These are phyloP conservation scores for Didymella segeticola DNA, from an alignment of 2,329 filamentous ascomycete genomes.

Conservation along the genomic window DNA sequence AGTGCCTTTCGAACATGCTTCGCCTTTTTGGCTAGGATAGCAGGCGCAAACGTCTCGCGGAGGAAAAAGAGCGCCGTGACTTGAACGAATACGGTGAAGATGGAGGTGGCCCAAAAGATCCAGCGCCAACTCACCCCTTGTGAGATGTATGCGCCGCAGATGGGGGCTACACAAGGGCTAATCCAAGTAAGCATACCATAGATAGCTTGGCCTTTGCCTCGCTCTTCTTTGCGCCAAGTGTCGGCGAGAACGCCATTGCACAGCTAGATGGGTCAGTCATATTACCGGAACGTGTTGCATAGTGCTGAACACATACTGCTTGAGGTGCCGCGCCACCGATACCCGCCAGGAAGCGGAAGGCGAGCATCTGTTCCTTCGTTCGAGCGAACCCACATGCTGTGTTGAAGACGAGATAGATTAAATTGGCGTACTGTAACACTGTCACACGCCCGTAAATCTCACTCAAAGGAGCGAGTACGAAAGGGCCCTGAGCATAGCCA, in stretches of 20 bases:
- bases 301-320: conserved; percentile 27
- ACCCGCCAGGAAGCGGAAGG: conserved; percentile 45
- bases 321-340: conserved; percentile 44
- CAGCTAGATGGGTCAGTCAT: conserved; percentile 26
- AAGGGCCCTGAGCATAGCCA: conserved; percentile 47
- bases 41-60: conserved; percentile 56
- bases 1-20: conserved; percentile 54
- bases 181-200: conserved; percentile 69
- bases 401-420: conserved; percentile 45
- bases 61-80: conserved; percentile 65
- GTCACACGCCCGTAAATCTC: conserved; percentile 46
- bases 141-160: conserved; percentile 37
- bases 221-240: conserved; percentile 65
- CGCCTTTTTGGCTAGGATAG: conserved; percentile 55
- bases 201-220: conserved; percentile 66
- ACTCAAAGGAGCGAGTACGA: conserved; percentile 45
- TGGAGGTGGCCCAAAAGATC: conserved; percentile 72
- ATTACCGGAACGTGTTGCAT: not conserved
- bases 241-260: conserved; percentile 55
- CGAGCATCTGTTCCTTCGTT: conserved; percentile 40
- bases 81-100: conserved; percentile 67
- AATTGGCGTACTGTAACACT: conserved; percentile 44
- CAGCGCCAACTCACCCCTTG: conserved; percentile 65
- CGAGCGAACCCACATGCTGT: conserved; percentile 44
- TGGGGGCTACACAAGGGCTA: conserved; percentile 65